These are phyloP conservation scores for Zygosaccharomyces rouxii DNA, from an alignment of 805 yeast genomes.

Conservation along the genomic window DNA sequence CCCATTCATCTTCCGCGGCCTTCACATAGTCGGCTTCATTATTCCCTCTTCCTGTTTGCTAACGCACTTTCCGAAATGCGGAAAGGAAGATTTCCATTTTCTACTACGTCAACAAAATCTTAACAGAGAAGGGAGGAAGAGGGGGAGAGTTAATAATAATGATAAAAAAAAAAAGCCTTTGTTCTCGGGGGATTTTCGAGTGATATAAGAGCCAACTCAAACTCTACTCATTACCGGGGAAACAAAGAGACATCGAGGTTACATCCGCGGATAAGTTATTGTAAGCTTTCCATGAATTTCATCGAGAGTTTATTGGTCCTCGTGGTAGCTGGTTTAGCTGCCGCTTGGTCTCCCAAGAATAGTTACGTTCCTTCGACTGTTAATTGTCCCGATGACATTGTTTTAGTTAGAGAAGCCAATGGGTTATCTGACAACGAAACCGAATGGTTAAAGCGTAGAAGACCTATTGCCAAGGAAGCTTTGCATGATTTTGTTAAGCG, in stretches of 20 bases:
- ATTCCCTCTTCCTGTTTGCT: background rate
- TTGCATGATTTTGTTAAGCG: slow-evolving; percentile 34
- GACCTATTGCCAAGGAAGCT: slow-evolving; percentile 42
- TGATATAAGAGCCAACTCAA: background rate
- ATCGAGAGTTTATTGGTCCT: slow-evolving; percentile 3
- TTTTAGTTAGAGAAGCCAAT: slow-evolving; percentile 46
- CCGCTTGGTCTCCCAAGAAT: slow-evolving; percentile 52
- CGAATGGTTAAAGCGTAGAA: slow-evolving; percentile 50
- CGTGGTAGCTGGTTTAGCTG: slow-evolving; percentile 2
- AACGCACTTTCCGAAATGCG: background rate
- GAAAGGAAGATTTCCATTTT: no score
- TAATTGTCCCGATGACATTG: slow-evolving; percentile 46
- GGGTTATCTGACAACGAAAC: slow-evolving; percentile 44
- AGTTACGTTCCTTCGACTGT: slow-evolving; percentile 60
- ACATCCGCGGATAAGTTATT: background rate
- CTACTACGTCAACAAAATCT: no score
- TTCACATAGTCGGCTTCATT: background rate
- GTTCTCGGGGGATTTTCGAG: background rate
- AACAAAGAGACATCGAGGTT: background rate
- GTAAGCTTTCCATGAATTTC: background rate
- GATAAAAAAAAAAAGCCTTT: background rate
- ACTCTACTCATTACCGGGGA: background rate
- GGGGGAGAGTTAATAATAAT: background rate
- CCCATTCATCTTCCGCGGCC: background rate
- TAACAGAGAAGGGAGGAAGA: no score